These are phyloP conservation scores for Acacia crassicarpa DNA, from an alignment of 306 rosid species.

Conservation along the genomic window DNA sequence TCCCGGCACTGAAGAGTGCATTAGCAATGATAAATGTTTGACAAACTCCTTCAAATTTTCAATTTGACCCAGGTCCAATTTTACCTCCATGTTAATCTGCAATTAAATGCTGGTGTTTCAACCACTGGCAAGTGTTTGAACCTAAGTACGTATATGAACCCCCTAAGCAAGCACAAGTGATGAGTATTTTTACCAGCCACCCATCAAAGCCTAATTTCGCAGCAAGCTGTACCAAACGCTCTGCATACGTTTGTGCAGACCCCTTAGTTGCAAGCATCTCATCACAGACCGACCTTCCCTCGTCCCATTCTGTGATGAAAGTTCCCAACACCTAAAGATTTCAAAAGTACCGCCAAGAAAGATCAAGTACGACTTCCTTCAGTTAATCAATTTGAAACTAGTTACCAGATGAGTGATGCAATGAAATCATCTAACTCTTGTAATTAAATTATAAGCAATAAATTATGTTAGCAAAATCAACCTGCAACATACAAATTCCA, in stretches of 20 bases:
- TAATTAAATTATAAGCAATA: conserved; percentile 11
- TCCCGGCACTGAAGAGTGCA: conserved; percentile 79
- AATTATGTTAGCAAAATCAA: conserved; percentile 11
- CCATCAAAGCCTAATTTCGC: conserved; percentile 84
- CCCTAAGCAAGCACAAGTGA: conserved; percentile 23
- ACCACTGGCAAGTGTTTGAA: not conserved
- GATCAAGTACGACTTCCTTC: conserved; percentile 9
- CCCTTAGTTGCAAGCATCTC: conserved; percentile 63
- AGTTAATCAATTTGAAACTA: not conserved
- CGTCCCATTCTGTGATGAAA: conserved; percentile 84
- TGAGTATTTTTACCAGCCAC: conserved; percentile 73
- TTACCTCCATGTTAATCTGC: conserved; percentile 91
- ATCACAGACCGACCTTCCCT: conserved; percentile 58
- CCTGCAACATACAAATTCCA: conserved; percentile 17
- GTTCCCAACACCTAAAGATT: conserved; percentile 82
- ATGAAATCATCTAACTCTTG: not conserved
- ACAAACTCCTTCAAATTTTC: conserved; percentile 74
- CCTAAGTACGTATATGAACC: not conserved
- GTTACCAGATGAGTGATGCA: not conserved
- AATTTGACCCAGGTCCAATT: conserved; percentile 51
- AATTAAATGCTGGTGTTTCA: conserved; percentile 28
- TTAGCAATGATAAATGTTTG: conserved; percentile 60
- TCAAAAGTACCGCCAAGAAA: conserved; percentile 14
- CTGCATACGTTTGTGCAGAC: conserved; percentile 82
- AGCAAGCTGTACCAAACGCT: conserved; percentile 77